A percentile compares a stretch with the other conserved stretches of the same genome.
Conservation (phyloP, 768 basidiomycete species). For the Lentinula edodes region DNA sequence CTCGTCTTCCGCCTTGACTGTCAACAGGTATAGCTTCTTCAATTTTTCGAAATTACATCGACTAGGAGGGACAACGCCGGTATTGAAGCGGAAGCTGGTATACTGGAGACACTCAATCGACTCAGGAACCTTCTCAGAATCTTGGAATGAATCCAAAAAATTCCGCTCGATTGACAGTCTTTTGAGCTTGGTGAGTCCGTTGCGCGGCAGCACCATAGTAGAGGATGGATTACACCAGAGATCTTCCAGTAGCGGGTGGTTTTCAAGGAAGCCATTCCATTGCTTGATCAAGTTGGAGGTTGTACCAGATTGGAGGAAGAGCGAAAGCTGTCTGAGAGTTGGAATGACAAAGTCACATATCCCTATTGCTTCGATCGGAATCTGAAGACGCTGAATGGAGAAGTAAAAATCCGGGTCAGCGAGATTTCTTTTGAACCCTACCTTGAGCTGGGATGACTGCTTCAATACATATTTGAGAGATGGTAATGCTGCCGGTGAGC, state of each 20-base stretch:
- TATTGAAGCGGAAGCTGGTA: not conserved
- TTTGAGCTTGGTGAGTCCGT: conserved; percentile 35
- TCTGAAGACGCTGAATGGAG: conserved; percentile 30
- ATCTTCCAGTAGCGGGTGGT: conserved; percentile 41
- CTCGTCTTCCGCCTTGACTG: not conserved
- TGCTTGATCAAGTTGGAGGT: conserved; percentile 27
- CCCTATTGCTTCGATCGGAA: conserved; percentile 39
- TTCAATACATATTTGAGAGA: conserved; percentile 23
- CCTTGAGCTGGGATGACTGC: conserved; percentile 22
- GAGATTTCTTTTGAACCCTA: not conserved
- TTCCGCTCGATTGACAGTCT: conserved; percentile 30
- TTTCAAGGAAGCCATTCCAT: conserved; percentile 33
- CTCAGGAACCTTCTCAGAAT: not conserved
- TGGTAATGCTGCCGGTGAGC: conserved; percentile 15
- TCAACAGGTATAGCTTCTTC: not conserved
- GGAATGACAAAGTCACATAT: conserved; percentile 34
- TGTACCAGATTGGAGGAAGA: conserved; percentile 37
- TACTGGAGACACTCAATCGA: not conserved
- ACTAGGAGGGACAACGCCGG: not conserved
- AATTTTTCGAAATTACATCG: not conserved
- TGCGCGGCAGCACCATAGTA: conserved; percentile 24
- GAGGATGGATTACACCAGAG: conserved; percentile 41
- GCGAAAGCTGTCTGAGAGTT: conserved; percentile 31
- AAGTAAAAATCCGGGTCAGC: not conserved
- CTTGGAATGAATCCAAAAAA: conserved; percentile 13